phyloP scores from a whole-genome alignment of 352 stramenopile genomes.

The Phytopythium oedochilum region DNA sequence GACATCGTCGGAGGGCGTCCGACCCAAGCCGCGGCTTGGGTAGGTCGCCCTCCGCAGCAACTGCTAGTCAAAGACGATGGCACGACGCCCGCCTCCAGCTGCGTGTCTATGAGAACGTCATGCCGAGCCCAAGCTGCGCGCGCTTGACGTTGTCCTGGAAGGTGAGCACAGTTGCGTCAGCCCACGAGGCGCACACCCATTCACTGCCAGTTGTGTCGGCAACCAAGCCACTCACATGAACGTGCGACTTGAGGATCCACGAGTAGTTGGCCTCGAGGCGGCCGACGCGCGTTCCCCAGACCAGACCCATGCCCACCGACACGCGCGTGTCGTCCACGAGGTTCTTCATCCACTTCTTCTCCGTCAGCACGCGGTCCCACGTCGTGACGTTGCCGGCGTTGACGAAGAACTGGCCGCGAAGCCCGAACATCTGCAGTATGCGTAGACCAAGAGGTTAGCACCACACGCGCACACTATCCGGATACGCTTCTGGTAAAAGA shows the following conservation, averaged over 20 bases:
- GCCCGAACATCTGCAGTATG: conserved; percentile 63
- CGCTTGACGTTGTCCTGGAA: conserved; percentile 83
- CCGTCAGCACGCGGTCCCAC: conserved; percentile 77
- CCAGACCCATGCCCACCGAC: conserved; percentile 81
- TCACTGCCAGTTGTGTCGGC: background rate
- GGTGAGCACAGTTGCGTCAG: too few species aligned
- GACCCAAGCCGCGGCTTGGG: too few species aligned
- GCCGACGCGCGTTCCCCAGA: conserved; percentile 82
- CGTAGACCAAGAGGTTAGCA: background rate
- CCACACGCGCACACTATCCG: too few species aligned
- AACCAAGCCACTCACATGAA: conserved; percentile 45
- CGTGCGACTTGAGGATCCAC: conserved; percentile 84
- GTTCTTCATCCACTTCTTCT: conserved; percentile 90
- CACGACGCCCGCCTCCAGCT: background rate
- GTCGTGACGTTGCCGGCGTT: conserved; percentile 89
- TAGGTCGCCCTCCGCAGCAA: background rate
- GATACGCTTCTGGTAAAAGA: background rate
- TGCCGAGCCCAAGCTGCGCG: conserved; percentile 75
- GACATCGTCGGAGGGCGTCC: background rate
- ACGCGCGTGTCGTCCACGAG: conserved; percentile 83
- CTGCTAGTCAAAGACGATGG: background rate
- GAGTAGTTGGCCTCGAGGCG: conserved; percentile 91
- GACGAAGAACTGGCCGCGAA: conserved; percentile 86
- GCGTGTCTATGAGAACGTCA: conserved; percentile 71
- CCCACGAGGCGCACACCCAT: too few species aligned